phyloP scores from a whole-genome alignment of 2,329 filamentous ascomycete species.

The Rutstroemia sp. region DNA sequence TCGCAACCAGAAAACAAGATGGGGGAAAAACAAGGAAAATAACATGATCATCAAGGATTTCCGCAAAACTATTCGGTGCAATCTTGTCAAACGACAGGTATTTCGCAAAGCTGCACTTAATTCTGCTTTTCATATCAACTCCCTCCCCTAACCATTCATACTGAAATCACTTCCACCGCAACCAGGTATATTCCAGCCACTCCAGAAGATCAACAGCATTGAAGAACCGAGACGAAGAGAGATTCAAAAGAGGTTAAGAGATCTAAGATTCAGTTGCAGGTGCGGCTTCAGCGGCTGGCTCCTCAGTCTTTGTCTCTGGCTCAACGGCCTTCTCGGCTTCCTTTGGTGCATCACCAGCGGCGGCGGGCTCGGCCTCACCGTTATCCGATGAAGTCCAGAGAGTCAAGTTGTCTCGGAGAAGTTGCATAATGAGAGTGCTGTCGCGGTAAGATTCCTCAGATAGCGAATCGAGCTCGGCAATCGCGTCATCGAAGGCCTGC shows the following conservation, averaged over 20 bases:
- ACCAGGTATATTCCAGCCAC: constrained; percentile 25
- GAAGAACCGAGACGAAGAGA: constrained; percentile 34
- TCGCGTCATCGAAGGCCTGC: constrained; percentile 98
- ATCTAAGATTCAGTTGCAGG: constrained; percentile 49
- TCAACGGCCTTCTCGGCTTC: constrained; percentile 48
- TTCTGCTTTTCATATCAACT: constrained; percentile 32
- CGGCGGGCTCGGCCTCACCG: constrained; percentile 60
- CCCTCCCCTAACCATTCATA: constrained; percentile 28
- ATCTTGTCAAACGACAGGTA: constrained; percentile 29
- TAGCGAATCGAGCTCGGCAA: constrained; percentile 92
- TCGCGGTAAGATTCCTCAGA: constrained; percentile 98
- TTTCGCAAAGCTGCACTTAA: constrained; percentile 25
- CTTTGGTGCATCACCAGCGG: constrained; percentile 53
- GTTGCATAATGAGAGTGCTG: constrained; percentile 98
- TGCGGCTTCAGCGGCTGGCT: constrained; percentile 26
- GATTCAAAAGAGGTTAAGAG: constrained; percentile 24
- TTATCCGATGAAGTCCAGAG: constrained; percentile 95
- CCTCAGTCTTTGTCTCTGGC: constrained; percentile 37
- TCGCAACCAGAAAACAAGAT: constrained; percentile 28
- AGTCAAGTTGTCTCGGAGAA: constrained; percentile 95
- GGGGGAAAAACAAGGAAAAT: constrained; percentile 6
- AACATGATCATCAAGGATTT: constrained; percentile 30
- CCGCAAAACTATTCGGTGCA: constrained; percentile 28
- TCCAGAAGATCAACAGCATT: constrained; percentile 29
- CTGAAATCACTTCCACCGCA: constrained; percentile 29